These are phyloP conservation scores for Irpex rosettiformis DNA, from an alignment of 1,284 basidiomycete genomes.

Conservation along the genomic window DNA sequence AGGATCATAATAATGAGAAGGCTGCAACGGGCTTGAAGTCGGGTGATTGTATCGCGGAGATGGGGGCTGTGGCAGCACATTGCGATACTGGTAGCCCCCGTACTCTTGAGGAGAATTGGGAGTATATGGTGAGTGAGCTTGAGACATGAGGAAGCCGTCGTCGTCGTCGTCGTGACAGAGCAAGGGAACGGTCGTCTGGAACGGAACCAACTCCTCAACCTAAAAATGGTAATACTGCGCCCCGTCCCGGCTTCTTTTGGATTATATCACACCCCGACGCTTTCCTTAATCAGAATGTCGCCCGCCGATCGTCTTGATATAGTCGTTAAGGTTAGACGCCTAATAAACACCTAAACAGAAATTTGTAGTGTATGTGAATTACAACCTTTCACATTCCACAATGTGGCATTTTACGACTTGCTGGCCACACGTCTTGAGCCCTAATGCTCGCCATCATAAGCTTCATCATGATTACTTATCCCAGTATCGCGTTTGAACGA, in stretches of 20 bases:
- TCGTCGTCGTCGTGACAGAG: not conserved
- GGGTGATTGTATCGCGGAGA: not conserved
- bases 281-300: not conserved
- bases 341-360: too few relatives aligned
- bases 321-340: conserved; percentile 1
- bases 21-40: not conserved
- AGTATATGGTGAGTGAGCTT: not conserved
- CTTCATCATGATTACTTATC: too few relatives aligned
- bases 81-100: not conserved
- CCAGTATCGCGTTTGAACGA: too few relatives aligned
- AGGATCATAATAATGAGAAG: not conserved
- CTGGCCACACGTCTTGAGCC: too few relatives aligned
- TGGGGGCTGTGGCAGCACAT: not conserved
- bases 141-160: not conserved
- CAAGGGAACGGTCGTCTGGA: not conserved
- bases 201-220: not conserved
- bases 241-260: not conserved
- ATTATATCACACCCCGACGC: conserved; percentile 1
- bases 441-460: too few relatives aligned
- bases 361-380: too few relatives aligned
- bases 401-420: too few relatives aligned
- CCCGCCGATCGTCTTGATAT: not conserved
- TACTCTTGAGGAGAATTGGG: not conserved
- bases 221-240: not conserved
- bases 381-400: too few relatives aligned